Evolutionary conservation across 176 grass and related monocot species (phyloP), one percentile per base, ranked within the genome.

Genomic region (Neostapfia colusana): DNA sequence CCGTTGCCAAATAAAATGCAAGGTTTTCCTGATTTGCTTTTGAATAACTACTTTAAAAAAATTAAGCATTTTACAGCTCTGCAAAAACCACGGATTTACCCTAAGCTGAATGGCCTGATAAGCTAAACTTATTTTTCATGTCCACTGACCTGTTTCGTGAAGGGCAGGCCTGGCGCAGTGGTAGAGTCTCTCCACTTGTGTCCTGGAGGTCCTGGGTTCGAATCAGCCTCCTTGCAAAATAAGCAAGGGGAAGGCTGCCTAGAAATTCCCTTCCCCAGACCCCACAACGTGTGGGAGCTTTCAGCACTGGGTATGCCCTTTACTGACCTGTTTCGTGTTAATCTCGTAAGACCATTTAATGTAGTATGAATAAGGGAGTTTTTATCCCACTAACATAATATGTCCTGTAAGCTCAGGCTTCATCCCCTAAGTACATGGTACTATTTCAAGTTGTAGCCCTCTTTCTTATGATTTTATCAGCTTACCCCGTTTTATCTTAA

Each of bases 91-190:
- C 25, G 63, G 12, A 48, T 63, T 46, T 15, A 50, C 42, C 74
- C 7, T 48, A 48, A 63, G 12, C 11, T 10, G n/a, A 39, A 21
- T 72, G 65, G 21, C 16, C 11, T 48, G 42, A 77, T 77, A 87
- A 82, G 58, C 36, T 56, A 54, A 82, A 66, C 59, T 82, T 43
- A 28, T 63, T 20, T 65, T 50, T 58, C 44, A 59, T 34, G 34
- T 57, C 44, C 18, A 37, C 24, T 65, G 58, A 40, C 38, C 58
- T 65, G 31, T 57, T 72, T 49, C 77, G 25, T 77, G 12, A n/a
- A n/a, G n/a, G n/a, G n/a, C n/a, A n/a, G n/a, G n/a, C n/a, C n/a
- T n/a, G n/a, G n/a, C n/a, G n/a, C n/a, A n/a, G n/a, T n/a, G n/a
- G n/a, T n/a, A n/a, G n/a, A n/a, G n/a, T n/a, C n/a, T n/a, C n/a